phyloP scores from a whole-genome alignment of 371 early-diverging fungal species.

The Mucor sp. region DNA sequence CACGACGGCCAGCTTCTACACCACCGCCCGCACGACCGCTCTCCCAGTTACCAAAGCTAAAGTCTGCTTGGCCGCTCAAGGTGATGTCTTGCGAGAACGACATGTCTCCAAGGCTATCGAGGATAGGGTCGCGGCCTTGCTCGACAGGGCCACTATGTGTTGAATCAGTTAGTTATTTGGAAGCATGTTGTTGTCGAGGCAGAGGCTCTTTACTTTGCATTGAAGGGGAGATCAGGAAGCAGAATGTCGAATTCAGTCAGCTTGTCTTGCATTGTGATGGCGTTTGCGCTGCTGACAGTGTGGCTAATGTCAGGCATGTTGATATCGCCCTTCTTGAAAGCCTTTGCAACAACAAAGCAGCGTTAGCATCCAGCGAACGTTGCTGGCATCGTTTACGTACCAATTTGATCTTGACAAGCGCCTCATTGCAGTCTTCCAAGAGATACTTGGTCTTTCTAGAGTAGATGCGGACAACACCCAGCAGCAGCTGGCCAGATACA shows the following conservation, averaged over 20 bases:
- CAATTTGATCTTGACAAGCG: conserved; percentile 92
- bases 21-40: conserved; percentile 16
- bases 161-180: not conserved
- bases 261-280: conserved; percentile 88
- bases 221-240: conserved; percentile 74
- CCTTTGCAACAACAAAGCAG: conserved; percentile 44
- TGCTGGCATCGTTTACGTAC: conserved; percentile 33
- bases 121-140: conserved; percentile 24
- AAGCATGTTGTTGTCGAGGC: not conserved
- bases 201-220: conserved; percentile 23
- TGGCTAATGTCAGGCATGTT: conserved; percentile 82
- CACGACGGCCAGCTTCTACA: conserved; percentile 44
- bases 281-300: conserved; percentile 68
- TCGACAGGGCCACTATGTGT: not conserved
- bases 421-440: conserved; percentile 97
- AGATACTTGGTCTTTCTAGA: conserved; percentile 96
- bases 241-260: conserved; percentile 91
- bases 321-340: conserved; percentile 85
- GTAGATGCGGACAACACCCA: conserved; percentile 96
- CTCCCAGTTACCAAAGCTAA: conserved; percentile 22
- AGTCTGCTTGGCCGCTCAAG: conserved; percentile 33
- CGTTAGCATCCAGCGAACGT: not conserved
- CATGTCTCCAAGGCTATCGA: conserved; percentile 33
- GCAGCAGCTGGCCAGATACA: conserved; percentile 93
- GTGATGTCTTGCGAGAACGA: conserved; percentile 65